These are phyloP conservation scores for Boletus smithii DNA, from an alignment of 1,284 basidiomycete species.

Conservation along the genomic window DNA sequence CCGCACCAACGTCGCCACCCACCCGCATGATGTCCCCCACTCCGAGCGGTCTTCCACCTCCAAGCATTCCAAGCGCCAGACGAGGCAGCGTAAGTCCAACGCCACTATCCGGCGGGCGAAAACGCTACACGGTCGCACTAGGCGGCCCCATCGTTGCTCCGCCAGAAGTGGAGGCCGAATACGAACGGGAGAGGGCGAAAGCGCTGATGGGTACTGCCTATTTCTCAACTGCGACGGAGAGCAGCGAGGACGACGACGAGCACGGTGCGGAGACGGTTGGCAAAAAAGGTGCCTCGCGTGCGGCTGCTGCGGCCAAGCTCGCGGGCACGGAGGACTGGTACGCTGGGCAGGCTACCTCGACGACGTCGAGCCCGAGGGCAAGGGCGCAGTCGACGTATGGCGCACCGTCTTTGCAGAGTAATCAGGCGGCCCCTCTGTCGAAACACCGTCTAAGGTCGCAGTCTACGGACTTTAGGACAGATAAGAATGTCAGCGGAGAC, in stretches of 20 bases:
- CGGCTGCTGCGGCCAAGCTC: constrained; percentile 37
- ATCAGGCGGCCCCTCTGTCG: constrained; percentile 22
- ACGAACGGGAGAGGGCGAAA: constrained; percentile 28
- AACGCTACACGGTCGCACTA: constrained; percentile 78
- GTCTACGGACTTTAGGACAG: constrained; percentile 28
- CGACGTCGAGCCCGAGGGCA: constrained; percentile 28
- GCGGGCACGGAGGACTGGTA: constrained; percentile 12
- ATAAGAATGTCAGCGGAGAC: constrained; percentile 15
- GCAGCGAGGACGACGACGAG: constrained; percentile 33
- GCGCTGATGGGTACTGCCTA: constrained; percentile 38
- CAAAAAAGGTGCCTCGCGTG: constrained; percentile 35
- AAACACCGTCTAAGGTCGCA: constrained; percentile 29
- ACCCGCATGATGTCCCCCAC: constrained; percentile 22
- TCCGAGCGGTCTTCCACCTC: constrained; percentile 34
- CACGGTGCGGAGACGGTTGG: constrained; percentile 61
- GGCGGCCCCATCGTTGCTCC: constrained; percentile 61
- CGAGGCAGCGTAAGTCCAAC: constrained; percentile 64
- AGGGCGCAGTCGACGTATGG: constrained; percentile 55
- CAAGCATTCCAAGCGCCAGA: constrained; percentile 33
- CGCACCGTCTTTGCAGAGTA: constrained; percentile 24
- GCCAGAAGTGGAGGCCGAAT: constrained; percentile 37
- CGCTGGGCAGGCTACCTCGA: constrained; percentile 5
- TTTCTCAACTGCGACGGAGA: constrained; percentile 43
- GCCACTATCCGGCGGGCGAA: constrained; percentile 46
- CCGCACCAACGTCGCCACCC: constrained; percentile 24